phyloP scores from a whole-genome alignment of 495 filamentous ascomycete species.

The Penicillium goetzii region DNA sequence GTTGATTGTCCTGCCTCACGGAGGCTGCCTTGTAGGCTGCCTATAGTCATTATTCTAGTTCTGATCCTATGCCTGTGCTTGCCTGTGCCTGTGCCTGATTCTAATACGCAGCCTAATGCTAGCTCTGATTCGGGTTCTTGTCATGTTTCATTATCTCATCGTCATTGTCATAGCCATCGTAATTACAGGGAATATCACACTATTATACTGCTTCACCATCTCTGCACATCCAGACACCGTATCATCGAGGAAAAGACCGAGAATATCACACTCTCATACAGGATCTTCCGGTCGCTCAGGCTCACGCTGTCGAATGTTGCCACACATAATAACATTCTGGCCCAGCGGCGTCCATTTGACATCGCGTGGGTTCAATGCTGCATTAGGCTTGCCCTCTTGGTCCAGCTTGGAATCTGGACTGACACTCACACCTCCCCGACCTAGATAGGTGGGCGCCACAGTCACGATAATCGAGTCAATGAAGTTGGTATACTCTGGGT shows the following conservation, averaged over 20 bases:
- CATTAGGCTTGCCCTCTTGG: slow-evolving; percentile 52
- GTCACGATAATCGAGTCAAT: slow-evolving; percentile 80
- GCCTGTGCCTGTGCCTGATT: no score
- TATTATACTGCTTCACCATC: neutral
- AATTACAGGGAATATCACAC: slow-evolving; percentile 6
- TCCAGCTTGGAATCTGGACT: slow-evolving; percentile 58
- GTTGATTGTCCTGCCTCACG: neutral
- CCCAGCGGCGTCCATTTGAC: slow-evolving; percentile 76
- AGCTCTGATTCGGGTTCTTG: neutral
- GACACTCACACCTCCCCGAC: slow-evolving; percentile 74
- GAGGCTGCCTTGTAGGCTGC: neutral
- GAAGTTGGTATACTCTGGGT: slow-evolving; percentile 59
- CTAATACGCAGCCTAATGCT: neutral
- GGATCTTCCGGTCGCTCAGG: slow-evolving; percentile 5
- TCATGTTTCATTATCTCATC: neutral
- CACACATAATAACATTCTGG: slow-evolving; percentile 77
- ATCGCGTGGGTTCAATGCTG: slow-evolving; percentile 64
- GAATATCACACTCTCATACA: neutral
- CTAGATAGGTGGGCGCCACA: slow-evolving; percentile 82
- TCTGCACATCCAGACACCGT: neutral
- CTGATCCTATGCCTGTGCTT: neutral
- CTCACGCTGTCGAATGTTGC: slow-evolving; percentile 47
- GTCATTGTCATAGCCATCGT: slow-evolving; percentile 9
- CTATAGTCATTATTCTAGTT: no score
- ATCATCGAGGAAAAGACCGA: neutral